A percentile compares a stretch with the other conserved stretches of the same genome.
phyloP scores from a whole-genome alignment of 768 basidiomycete species.

The Pleurotus pulmonarius region DNA sequence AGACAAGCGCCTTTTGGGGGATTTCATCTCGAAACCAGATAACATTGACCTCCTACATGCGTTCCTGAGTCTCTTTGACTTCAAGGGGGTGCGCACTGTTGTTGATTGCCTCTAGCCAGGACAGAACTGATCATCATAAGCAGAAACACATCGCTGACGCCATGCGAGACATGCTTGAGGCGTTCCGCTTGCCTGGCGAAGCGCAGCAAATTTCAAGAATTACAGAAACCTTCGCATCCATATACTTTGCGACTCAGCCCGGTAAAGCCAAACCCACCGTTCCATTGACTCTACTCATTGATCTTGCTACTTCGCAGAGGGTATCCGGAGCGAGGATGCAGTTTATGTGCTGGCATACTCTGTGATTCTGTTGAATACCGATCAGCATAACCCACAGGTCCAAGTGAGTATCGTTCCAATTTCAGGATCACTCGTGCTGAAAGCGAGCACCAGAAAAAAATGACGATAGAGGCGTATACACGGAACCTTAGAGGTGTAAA shows the following conservation, averaged over 20 bases:
- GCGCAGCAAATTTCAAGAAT: slow-evolving; percentile 91
- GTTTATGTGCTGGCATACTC: slow-evolving; percentile 94
- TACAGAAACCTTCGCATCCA: slow-evolving; percentile 90
- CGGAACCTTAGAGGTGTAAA: slow-evolving; percentile 93
- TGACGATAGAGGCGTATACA: slow-evolving; percentile 93
- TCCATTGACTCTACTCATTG: neutral
- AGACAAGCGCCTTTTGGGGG: slow-evolving; percentile 92
- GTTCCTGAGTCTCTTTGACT: slow-evolving; percentile 87
- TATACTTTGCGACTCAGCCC: slow-evolving; percentile 83
- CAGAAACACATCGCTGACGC: slow-evolving; percentile 96
- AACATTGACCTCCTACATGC: slow-evolving; percentile 81
- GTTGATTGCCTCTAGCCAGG: no score
- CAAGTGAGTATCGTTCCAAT: slow-evolving; percentile 49
- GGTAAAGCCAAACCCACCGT: slow-evolving; percentile 38
- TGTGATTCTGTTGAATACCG: slow-evolving; percentile 97
- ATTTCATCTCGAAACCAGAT: slow-evolving; percentile 88
- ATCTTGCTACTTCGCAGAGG: slow-evolving; percentile 43
- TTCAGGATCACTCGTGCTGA: neutral
- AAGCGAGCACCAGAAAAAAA: slow-evolving; percentile 72
- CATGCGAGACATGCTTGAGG: slow-evolving; percentile 90
- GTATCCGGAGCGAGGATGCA: slow-evolving; percentile 88
- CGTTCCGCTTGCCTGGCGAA: slow-evolving; percentile 94
- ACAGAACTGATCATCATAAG: no score
- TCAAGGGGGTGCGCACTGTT: slow-evolving; percentile 62
- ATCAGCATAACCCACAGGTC: slow-evolving; percentile 92